Evolutionary conservation across 2,329 filamentous ascomycete species (phyloP).

Genomic region (Fusarium sulawesiense): DNA sequence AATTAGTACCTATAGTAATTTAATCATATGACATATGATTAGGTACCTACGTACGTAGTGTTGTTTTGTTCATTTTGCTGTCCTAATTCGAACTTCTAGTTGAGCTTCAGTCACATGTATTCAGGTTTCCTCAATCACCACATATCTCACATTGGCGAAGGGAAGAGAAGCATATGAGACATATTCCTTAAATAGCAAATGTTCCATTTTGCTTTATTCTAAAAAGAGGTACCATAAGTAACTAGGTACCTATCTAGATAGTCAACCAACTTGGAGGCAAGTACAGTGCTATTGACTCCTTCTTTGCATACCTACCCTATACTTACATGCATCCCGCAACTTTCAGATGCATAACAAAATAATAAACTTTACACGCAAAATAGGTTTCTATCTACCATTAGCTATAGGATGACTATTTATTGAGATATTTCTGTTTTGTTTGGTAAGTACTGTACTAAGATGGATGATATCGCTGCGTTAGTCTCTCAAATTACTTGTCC

Average conservation of each 20-base stretch:
- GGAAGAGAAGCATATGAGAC: too few species aligned
- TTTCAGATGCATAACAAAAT: neutral
- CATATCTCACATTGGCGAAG: too few species aligned
- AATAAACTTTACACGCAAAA: neutral
- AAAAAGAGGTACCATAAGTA: too few species aligned
- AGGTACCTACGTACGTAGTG: neutral
- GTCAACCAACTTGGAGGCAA: neutral
- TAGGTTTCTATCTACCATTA: neutral
- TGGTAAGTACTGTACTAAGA: neutral
- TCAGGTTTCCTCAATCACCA: too few species aligned
- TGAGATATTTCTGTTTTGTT: neutral
- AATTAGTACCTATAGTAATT: neutral
- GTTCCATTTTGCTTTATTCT: neutral
- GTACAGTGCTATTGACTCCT: neutral
- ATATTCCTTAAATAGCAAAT: too few species aligned
- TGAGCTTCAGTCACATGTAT: too few species aligned
- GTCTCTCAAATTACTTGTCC: neutral
- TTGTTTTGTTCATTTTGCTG: too few species aligned
- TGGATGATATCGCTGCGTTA: neutral
- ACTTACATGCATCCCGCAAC: neutral
- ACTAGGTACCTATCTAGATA: neutral
- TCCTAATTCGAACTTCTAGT: too few species aligned
- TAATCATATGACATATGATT: neutral
- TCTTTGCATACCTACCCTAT: neutral
- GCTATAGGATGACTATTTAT: neutral